phyloP scores from a whole-genome alignment of 2,329 filamentous ascomycete species.

The Apiospora pterosperma region DNA sequence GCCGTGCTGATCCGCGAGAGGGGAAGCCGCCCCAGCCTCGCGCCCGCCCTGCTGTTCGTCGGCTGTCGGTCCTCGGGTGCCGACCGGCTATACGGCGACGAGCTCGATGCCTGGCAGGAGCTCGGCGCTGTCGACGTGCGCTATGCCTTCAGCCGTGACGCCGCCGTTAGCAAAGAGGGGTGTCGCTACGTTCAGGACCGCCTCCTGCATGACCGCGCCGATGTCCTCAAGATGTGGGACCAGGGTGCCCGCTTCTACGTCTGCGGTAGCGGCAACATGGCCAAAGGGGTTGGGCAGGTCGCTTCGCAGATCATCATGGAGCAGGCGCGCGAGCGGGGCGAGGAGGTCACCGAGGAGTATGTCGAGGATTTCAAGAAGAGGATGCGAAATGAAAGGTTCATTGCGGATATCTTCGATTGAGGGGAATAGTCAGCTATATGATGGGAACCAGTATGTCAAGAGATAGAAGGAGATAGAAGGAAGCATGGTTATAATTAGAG shows the following conservation, averaged over 20 bases:
- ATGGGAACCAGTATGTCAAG: accelerated
- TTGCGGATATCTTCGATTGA: conserved; percentile 32
- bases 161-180: conserved; percentile 29
- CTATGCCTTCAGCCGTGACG: conserved; percentile 43
- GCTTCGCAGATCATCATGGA: conserved; percentile 26
- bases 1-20: conserved; percentile 22
- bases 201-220: conserved; percentile 16
- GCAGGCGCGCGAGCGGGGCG: conserved; percentile 8
- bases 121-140: conserved; percentile 48
- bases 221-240: conserved; percentile 15
- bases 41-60: conserved; percentile 44
- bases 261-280: conserved; percentile 45
- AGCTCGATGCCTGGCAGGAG: conserved; percentile 41
- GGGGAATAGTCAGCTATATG: neutral
- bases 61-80: conserved; percentile 41
- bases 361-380: conserved; percentile 13
- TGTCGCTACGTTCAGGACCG: conserved; percentile 19
- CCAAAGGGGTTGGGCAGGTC: conserved; percentile 29
- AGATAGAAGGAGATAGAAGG: no score
- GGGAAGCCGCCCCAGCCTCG: conserved; percentile 33
- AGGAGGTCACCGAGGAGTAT: conserved; percentile 15
- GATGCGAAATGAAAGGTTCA: conserved; percentile 28
- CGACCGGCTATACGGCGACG: conserved; percentile 41
- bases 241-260: conserved; percentile 47
- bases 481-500: neutral